Evolutionary conservation across 257 asterid species (phyloP).

Genomic region (Capsicum rhomboideum): DNA sequence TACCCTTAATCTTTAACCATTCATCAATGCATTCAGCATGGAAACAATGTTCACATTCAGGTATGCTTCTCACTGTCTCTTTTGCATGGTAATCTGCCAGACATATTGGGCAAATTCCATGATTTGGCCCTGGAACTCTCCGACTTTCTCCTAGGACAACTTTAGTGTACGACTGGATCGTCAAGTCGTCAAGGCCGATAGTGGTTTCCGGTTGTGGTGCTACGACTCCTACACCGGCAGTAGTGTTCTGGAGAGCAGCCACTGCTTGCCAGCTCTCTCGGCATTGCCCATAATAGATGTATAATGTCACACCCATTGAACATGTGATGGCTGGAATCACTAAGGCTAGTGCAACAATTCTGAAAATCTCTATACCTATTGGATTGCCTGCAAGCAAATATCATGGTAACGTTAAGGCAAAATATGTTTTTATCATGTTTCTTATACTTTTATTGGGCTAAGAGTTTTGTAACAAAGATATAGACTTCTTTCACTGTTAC

Average conservation of each 20-base stretch:
- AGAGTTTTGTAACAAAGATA: too few relatives aligned
- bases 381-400: conserved; percentile 8
- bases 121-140: conserved; percentile 56
- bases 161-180: conserved; percentile 56
- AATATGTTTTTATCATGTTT: not conserved
- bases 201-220: conserved; percentile 9
- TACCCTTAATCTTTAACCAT: conserved; percentile 56
- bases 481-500: too few relatives aligned
- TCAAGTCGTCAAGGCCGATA: conserved; percentile 55
- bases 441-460: too few relatives aligned
- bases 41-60: conserved; percentile 73
- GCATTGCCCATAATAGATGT: not conserved
- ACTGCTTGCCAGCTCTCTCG: not conserved
- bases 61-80: conserved; percentile 52
- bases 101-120: conserved; percentile 67
- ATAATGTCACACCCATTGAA: conserved; percentile 14
- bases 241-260: conserved; percentile 6
- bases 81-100: conserved; percentile 53
- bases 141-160: conserved; percentile 63
- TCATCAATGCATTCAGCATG: conserved; percentile 80
- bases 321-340: conserved; percentile 25
- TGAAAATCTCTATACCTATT: conserved; percentile 1
- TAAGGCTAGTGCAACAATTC: conserved; percentile 14
- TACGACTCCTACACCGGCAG: conserved; percentile 4
- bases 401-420: not conserved